phyloP scores from a whole-genome alignment of 768 basidiomycete genomes.

The Trametopsis cervina region DNA sequence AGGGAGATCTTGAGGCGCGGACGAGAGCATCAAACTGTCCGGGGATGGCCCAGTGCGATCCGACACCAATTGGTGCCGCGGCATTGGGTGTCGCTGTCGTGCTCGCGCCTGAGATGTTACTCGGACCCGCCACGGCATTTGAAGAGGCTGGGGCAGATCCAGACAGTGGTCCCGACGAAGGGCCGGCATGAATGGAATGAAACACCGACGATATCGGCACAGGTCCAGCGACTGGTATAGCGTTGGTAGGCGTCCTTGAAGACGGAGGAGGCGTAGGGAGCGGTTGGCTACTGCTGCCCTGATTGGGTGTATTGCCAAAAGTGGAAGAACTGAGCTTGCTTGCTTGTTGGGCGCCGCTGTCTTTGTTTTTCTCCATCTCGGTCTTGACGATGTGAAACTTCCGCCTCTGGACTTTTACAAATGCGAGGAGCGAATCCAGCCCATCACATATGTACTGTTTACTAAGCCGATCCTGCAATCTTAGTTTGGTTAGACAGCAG shows the following conservation, averaged over 20 bases:
- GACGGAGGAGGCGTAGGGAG: not conserved
- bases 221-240: not conserved
- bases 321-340: not conserved
- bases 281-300: not conserved
- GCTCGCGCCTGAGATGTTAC: no score
- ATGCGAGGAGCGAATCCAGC: slow-evolving; percentile 38
- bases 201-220: not conserved
- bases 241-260: not conserved
- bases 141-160: no score
- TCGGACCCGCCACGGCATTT: no score
- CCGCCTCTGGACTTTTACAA: slow-evolving; percentile 45
- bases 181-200: no score
- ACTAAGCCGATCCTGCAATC: slow-evolving; percentile 47
- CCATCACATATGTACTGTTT: slow-evolving; percentile 48
- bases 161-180: no score
- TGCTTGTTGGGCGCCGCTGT: not conserved
- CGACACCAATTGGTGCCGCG: no score
- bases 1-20: no score
- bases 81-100: no score
- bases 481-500: slow-evolving; percentile 16
- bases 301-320: not conserved
- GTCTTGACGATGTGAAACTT: slow-evolving; percentile 21
- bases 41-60: no score
- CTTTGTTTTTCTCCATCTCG: slow-evolving; percentile 2
- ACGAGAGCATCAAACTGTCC: no score